These are phyloP conservation scores for Oryza meridionalis DNA, from an alignment of 176 grass and related monocot species.

Conservation along the genomic window DNA sequence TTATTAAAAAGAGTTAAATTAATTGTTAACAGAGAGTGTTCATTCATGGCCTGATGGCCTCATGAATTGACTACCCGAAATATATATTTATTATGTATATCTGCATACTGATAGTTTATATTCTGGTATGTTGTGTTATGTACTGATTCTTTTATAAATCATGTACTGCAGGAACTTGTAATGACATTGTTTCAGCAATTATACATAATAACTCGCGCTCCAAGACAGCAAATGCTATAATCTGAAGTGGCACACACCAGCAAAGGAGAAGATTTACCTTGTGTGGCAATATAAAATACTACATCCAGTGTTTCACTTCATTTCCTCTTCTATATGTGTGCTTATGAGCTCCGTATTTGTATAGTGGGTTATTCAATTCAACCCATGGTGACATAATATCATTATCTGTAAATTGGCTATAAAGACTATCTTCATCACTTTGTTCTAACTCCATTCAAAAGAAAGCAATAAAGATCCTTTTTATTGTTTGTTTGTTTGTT, in stretches of 20 bases:
- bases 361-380: conserved; percentile 13
- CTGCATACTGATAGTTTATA: background rate
- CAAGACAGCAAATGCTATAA: conserved; percentile 13
- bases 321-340: conserved; percentile 25
- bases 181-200: conserved; percentile 15
- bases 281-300: conserved; percentile 31
- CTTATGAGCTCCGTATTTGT: conserved; percentile 18
- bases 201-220: background rate
- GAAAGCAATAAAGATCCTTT: background rate
- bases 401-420: conserved; percentile 2
- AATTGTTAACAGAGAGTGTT: background rate
- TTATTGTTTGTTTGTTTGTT: conserved; percentile 12
- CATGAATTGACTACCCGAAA: background rate
- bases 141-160: conserved; percentile 39
- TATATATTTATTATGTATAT: conserved; percentile 22
- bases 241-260: conserved; percentile 23
- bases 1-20: conserved; percentile 5
- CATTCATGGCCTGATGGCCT: background rate
- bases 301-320: conserved; percentile 25
- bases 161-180: conserved; percentile 26
- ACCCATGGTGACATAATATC: background rate
- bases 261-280: conserved; percentile 21
- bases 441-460: background rate
- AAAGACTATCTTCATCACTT: background rate
- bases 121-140: background rate